A percentile compares a stretch with the other conserved stretches of the same genome.
phyloP scores from a whole-genome alignment of 1,284 basidiomycete genomes.

The Volvariella surrecta region DNA sequence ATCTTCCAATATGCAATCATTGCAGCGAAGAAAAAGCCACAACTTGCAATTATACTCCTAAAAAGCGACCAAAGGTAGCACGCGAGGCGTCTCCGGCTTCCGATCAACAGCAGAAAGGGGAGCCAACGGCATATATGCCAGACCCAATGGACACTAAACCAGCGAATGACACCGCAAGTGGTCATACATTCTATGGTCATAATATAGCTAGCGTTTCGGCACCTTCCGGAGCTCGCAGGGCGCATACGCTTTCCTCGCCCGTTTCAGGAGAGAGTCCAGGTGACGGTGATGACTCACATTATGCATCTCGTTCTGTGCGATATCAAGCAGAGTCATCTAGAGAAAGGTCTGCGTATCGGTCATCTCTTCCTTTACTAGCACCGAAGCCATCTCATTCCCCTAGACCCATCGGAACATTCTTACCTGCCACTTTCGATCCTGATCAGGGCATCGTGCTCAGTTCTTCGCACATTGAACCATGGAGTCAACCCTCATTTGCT shows the following conservation, averaged over 20 bases:
- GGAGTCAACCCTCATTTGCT: slow-evolving; percentile 47
- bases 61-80: slow-evolving; percentile 49
- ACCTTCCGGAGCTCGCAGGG: slow-evolving; percentile 4
- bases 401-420: slow-evolving; percentile 12
- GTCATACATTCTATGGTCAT: slow-evolving; percentile 22
- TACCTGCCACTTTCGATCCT: slow-evolving; percentile 17
- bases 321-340: slow-evolving; percentile 18
- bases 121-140: not conserved
- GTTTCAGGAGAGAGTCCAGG: too few relatives aligned
- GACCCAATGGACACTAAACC: slow-evolving; percentile 33
- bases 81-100: slow-evolving; percentile 1
- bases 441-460: slow-evolving; percentile 17
- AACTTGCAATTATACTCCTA: slow-evolving; percentile 61
- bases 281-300: not conserved
- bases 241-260: too few relatives aligned
- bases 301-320: slow-evolving; percentile 19
- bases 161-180: slow-evolving; percentile 18
- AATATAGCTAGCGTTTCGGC: slow-evolving; percentile 17
- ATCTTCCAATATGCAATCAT: slow-evolving; percentile 61
- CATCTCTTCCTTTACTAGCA: slow-evolving; percentile 4
- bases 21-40: slow-evolving; percentile 35
- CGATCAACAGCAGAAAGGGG: not conserved
- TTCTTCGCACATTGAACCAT: slow-evolving; percentile 34
- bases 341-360: not conserved
- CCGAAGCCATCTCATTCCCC: slow-evolving; percentile 7